These are phyloP conservation scores for Metarhizium humberi DNA, from an alignment of 2,329 filamentous ascomycete species.

Conservation along the genomic window DNA sequence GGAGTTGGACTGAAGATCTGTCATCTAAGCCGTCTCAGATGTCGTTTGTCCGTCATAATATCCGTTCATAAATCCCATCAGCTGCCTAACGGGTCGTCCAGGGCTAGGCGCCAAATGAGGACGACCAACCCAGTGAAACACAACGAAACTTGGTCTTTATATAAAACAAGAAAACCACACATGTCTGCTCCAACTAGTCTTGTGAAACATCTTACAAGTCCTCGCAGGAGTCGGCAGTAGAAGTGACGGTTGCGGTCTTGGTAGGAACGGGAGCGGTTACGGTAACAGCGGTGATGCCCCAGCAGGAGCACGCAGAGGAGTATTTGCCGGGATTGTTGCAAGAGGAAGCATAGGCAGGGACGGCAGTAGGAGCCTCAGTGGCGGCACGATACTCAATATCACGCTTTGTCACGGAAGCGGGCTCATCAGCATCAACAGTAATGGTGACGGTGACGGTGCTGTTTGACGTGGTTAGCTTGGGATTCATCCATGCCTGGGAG, in stretches of 20 bases:
- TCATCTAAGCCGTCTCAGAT: not conserved
- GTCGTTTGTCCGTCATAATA: not conserved
- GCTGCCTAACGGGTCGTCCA: not conserved
- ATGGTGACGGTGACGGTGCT: slow-evolving; percentile 29
- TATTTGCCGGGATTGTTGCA: slow-evolving; percentile 26
- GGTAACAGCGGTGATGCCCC: slow-evolving; percentile 29
- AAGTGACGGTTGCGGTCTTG: slow-evolving; percentile 30
- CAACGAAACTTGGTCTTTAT: not conserved
- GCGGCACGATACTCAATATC: slow-evolving; percentile 19
- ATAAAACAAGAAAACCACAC: not conserved
- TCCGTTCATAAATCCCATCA: not conserved
- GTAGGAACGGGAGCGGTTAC: slow-evolving; percentile 29
- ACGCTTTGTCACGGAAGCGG: slow-evolving; percentile 18
- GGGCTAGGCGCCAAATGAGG: not conserved
- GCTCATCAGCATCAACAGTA: slow-evolving; percentile 24
- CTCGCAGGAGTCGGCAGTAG: slow-evolving; percentile 31
- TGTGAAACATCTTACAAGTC: slow-evolving; percentile 17
- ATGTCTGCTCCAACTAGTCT: not conserved
- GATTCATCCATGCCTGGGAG: not conserved
- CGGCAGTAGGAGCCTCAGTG: slow-evolving; percentile 20
- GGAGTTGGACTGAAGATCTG: not conserved
- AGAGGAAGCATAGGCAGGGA: slow-evolving; percentile 31
- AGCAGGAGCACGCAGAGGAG: slow-evolving; percentile 35
- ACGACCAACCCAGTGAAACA: not conserved
- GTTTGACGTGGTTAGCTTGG: not conserved